Evolutionary conservation across 169 alveolate genomes (phyloP).

Genomic region (Cryptosporidium tyzzeri): DNA sequence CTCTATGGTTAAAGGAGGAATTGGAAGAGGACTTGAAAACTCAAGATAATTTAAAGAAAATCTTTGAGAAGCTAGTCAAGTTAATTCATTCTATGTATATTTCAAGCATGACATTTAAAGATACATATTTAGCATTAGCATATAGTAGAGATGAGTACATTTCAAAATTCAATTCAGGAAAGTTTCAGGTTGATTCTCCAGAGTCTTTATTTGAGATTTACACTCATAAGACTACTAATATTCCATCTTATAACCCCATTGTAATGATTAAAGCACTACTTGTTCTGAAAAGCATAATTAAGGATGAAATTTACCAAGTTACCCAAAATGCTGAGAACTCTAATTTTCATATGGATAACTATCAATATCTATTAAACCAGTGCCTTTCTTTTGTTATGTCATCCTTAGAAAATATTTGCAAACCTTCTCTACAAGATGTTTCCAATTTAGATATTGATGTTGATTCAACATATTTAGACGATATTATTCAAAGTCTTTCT

Average conservation of each 20-base stretch:
- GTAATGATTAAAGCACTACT: slow-evolving; percentile 41
- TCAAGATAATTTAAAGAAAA: not conserved
- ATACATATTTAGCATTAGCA: slow-evolving; percentile 61
- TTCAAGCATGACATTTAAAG: slow-evolving; percentile 50
- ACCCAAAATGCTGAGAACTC: not conserved
- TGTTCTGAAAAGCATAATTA: slow-evolving; percentile 15
- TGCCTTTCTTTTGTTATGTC: slow-evolving; percentile 8
- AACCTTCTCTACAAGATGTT: slow-evolving; percentile 13
- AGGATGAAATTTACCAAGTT: not conserved
- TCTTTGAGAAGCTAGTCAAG: slow-evolving; percentile 1
- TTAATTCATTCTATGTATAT: slow-evolving; percentile 42
- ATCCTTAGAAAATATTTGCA: slow-evolving; percentile 15
- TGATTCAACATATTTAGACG: slow-evolving; percentile 39
- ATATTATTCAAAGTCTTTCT: slow-evolving; percentile 19
- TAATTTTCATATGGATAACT: not conserved
- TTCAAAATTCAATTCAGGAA: not conserved
- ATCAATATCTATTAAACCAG: not conserved
- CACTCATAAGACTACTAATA: not conserved
- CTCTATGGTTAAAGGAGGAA: slow-evolving; percentile 40
- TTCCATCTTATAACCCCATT: slow-evolving; percentile 53
- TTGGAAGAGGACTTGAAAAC: not conserved
- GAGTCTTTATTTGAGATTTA: not conserved
- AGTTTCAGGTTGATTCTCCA: not conserved
- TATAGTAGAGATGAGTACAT: slow-evolving; percentile 25
- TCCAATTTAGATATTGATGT: not conserved